phyloP scores from a whole-genome alignment of 2,329 filamentous ascomycete species.

The Nothophoma quercina region DNA sequence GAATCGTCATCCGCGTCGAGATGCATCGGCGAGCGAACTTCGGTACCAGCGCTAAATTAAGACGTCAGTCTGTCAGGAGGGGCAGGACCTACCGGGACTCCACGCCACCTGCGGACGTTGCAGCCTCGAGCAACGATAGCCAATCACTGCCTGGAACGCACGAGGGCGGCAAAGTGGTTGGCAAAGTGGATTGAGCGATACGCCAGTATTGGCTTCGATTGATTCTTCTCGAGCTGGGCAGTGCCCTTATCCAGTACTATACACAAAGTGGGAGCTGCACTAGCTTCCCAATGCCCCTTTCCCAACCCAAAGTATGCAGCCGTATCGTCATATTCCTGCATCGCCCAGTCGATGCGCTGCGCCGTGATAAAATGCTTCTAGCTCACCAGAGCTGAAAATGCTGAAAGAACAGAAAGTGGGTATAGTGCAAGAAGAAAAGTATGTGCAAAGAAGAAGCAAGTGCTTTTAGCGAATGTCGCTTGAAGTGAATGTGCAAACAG shows the following conservation, averaged over 20 bases:
- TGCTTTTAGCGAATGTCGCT: constrained; percentile 31
- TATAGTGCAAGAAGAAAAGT: constrained; percentile 49
- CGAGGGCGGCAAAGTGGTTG: constrained; percentile 10
- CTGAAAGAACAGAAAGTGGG: constrained; percentile 50
- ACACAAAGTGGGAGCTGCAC: constrained; percentile 45
- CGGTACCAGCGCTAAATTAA: constrained; percentile 29
- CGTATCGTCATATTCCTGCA: constrained; percentile 29
- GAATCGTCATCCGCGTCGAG: constrained; percentile 20
- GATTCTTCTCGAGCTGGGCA: constrained; percentile 30
- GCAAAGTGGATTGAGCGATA: constrained; percentile 27
- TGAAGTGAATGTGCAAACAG: constrained; percentile 31
- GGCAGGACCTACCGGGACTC: constrained; percentile 11
- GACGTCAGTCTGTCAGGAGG: constrained; percentile 19
- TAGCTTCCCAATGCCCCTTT: constrained; percentile 41
- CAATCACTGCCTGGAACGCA: constrained; percentile 13
- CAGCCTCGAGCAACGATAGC: constrained; percentile 10
- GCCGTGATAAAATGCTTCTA: constrained; percentile 34
- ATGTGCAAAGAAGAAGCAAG: constrained; percentile 47
- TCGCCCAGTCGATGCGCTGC: constrained; percentile 34
- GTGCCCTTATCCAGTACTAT: constrained; percentile 37
- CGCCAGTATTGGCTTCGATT: constrained; percentile 35
- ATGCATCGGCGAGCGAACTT: constrained; percentile 21
- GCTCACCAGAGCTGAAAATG: constrained; percentile 31
- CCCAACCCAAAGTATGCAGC: constrained; percentile 8
- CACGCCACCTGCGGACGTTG: constrained; percentile 22